A percentile compares a stretch with the other conserved stretches of the same genome.
phyloP scores from a whole-genome alignment of 1,284 basidiomycete genomes.

The Pyrrhoderma noxium region DNA sequence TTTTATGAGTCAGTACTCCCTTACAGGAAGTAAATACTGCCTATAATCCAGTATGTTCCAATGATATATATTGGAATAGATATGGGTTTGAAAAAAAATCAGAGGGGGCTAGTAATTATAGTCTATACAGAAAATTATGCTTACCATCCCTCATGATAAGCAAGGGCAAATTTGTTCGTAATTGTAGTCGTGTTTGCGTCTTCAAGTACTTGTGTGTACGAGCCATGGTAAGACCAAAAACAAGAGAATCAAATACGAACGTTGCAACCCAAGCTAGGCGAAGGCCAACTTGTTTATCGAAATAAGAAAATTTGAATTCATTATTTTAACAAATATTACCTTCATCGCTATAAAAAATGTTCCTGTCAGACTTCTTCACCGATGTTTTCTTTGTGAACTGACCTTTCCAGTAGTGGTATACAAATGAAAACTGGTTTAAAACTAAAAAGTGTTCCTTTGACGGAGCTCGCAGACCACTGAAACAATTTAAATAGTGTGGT shows the following conservation, averaged over 20 bases:
- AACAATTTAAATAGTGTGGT: background rate
- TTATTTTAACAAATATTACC: background rate
- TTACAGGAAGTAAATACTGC: conserved; percentile 17
- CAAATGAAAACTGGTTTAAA: conserved; percentile 12
- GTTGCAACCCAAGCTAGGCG: conserved; percentile 14
- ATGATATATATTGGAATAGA: background rate
- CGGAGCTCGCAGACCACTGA: conserved; percentile 14
- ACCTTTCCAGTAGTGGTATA: conserved; percentile 13
- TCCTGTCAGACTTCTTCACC: too few species aligned
- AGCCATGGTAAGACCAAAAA: conserved; percentile 12
- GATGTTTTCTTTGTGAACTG: background rate
- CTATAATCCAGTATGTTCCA: conserved; percentile 1
- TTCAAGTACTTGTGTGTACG: conserved; percentile 10
- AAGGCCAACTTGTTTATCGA: conserved; percentile 1
- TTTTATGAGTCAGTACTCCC: background rate
- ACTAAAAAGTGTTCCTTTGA: conserved; percentile 13
- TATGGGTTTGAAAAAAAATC: too few species aligned
- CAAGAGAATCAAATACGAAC: conserved; percentile 12
- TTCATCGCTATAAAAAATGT: background rate
- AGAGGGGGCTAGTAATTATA: too few species aligned
- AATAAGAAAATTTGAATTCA: too few species aligned
- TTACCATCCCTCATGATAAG: conserved; percentile 17
- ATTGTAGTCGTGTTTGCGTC: conserved; percentile 3
- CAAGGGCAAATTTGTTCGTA: conserved; percentile 7
- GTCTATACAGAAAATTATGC: background rate